phyloP scores from a whole-genome alignment of 192 early-diverging fungal genomes.

The Coemansia sp. region DNA sequence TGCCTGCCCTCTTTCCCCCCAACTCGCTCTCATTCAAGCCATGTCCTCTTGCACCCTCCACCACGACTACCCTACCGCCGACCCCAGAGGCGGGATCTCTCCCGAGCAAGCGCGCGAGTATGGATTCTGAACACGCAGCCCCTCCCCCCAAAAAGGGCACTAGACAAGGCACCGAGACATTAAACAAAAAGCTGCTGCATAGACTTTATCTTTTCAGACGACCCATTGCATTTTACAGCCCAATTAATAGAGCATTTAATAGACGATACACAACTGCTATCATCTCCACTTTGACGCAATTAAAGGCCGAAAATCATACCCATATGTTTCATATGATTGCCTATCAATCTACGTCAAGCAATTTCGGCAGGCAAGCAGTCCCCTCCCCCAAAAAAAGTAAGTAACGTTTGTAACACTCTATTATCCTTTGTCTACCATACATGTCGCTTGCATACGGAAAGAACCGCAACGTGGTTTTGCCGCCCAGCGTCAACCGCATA shows the following conservation, averaged over 20 bases:
- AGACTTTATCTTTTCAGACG: neutral
- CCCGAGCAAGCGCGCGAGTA: conserved; percentile 25
- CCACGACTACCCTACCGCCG: conserved; percentile 37
- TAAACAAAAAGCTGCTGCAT: neutral
- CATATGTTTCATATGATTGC: neutral
- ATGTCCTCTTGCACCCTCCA: conserved; percentile 14
- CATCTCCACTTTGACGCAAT: no score
- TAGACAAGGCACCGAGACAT: neutral
- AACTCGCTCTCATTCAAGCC: neutral
- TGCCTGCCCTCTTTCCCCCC: neutral
- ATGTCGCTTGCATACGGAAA: conserved; percentile 49
- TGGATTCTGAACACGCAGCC: neutral
- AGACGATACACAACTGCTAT: neutral
- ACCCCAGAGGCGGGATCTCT: conserved; percentile 21
- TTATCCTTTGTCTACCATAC: neutral
- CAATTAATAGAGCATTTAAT: neutral
- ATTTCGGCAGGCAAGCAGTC: neutral
- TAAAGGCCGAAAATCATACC: neutral
- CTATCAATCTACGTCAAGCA: neutral
- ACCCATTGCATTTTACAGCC: neutral
- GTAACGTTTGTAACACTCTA: neutral
- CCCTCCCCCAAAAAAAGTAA: neutral
- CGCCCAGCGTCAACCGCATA: conserved; percentile 93
- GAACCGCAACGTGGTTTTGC: conserved; percentile 65
- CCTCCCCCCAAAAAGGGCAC: neutral